Evolutionary conservation across 192 early-diverging fungal genomes (phyloP), one percentile per base, ranked within the genome.

Genomic region (Backusella morwellensis): DNA sequence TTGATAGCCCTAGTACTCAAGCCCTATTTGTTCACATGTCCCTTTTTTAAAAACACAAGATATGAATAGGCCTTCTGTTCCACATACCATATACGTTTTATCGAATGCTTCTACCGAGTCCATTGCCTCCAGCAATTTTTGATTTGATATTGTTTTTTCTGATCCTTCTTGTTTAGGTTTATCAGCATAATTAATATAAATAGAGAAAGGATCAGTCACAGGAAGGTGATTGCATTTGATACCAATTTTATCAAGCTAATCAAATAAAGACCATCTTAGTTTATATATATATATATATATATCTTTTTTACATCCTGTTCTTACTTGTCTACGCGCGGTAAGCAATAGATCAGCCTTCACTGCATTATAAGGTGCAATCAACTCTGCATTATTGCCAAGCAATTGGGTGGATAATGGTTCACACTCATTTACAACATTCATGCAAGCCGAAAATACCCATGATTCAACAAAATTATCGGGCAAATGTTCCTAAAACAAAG

Each of bases 391-490:
- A 23, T 80, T 78, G 3, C 73, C 73, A 38, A 54, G 74, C 12
- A 84, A 77, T 6, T 90, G 77, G 0, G 87, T 85, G 0, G 88
- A 86, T n/a, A 93, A 76, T 40, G 93, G 91, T 35, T 96, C 95
- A 80, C 94, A 95, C 63, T 95, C 92, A 32, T 85, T 82, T 11
- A 96, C 90, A 23, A 96, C 89, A 68, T 86, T 91, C 81, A 92
- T 88, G 72, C 93, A 94, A 6, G 92, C 87, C 3, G 91, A 91
- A 72, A 91, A 96, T n/a, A 92, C 87, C 94, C 94, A 96, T 14
- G 90, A 88, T 73, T 95, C 90, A 15, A 91, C 56, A 83, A 96
- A 96, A 74, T 90, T 72, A 36, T 86, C 77, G 72, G 83, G 73
- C 70, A 90, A 44, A 80, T 89, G 88, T 79, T 81, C 47, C 83